Percentiles rank a stretch among this genome's conserved stretches.
Conservation (phyloP, 2,329 filamentous ascomycete genomes). For the Claviceps sp. region DNA sequence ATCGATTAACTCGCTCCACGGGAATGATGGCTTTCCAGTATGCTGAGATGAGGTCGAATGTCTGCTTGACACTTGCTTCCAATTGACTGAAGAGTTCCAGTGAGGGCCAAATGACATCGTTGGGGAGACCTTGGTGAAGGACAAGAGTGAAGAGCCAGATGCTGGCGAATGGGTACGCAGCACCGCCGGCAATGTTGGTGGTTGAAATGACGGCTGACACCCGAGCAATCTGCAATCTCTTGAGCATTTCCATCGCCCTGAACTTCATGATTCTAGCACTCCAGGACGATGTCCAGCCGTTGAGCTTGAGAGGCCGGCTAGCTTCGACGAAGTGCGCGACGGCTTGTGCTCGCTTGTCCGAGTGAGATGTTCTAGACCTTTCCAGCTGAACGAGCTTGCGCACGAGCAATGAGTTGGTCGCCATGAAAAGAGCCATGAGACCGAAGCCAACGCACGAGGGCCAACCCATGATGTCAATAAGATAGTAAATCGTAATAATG, state of each 20-base stretch:
- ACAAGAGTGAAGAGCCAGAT: slow-evolving; percentile 72
- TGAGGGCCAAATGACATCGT: slow-evolving; percentile 79
- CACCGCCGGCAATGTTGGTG: slow-evolving; percentile 57
- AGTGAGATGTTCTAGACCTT: slow-evolving; percentile 54
- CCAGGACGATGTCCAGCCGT: slow-evolving; percentile 27
- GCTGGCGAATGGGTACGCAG: slow-evolving; percentile 65
- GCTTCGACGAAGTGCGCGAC: slow-evolving; percentile 80
- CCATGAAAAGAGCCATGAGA: slow-evolving; percentile 55
- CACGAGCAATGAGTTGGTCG: slow-evolving; percentile 55
- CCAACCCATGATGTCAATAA: slow-evolving; percentile 66
- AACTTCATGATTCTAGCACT: slow-evolving; percentile 22
- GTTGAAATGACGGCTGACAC: slow-evolving; percentile 42
- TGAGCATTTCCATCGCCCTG: slow-evolving; percentile 22
- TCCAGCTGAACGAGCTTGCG: slow-evolving; percentile 55
- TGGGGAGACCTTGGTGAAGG: slow-evolving; percentile 51
- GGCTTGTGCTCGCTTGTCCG: slow-evolving; percentile 65
- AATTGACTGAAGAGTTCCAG: slow-evolving; percentile 69
- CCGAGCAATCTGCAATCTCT: slow-evolving; percentile 23
- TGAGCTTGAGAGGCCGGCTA: slow-evolving; percentile 49
- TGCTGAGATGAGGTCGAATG: slow-evolving; percentile 63
- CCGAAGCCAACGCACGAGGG: slow-evolving; percentile 62
- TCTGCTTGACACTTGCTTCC: slow-evolving; percentile 56
- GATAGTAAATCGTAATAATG: slow-evolving; percentile 49
- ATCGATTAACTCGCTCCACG: slow-evolving; percentile 67
- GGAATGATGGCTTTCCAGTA: slow-evolving; percentile 75